Evolutionary conservation across 768 basidiomycete species (phyloP), one percentile per base, ranked within the genome.

Genomic region (Boletus tylopilopsis): DNA sequence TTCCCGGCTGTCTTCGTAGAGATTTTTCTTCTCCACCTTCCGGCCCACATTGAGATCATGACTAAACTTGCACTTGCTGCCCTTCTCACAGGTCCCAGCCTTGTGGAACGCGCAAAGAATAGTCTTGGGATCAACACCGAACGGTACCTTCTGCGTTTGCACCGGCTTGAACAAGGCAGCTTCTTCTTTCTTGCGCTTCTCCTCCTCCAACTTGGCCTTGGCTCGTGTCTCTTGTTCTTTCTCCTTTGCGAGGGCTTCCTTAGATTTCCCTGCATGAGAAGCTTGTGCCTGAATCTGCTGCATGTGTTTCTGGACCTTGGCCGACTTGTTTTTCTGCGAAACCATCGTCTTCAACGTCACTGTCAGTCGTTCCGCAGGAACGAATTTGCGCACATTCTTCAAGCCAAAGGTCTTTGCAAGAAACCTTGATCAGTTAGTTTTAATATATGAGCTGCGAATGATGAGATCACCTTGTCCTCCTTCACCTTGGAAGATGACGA

Each of bases 71-170:
- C 96, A 98, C 73, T 91, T 92, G 67, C 59, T 82, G 22, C 92
- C 95, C 76, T 97, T 98, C 22, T 95, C 93, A 64, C 95, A 99
- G 42, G 71, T 77, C 4, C 95, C 94, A 12, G 89, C 86, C 71
- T 97, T 97, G 78, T 77, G 94, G 75, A 85, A 97, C 23, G 78
- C 85, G 66, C 96, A 98, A 29, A 98, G 75, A 29, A 98, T 74
- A 13, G 90, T 93, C 78, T 96, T 97, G 23, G 94, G 95, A 69
- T 98, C 94, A 39, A 94, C 92, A 21, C 95, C 95, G 50, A 95
- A 92, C 0, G 95, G 91, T 36, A 98, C 78, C 64, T 90, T 93
- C 74, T 93, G 91, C 43, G 73, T 63, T 64, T 89, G 85, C 42
- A 85, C 84, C 40, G 90, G 86, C 61, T 86, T 85, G 62, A 94